Evolutionary conservation across 2,329 filamentous ascomycete genomes (phyloP).

Genomic region (Paecilomyces dactylethromorphus): DNA sequence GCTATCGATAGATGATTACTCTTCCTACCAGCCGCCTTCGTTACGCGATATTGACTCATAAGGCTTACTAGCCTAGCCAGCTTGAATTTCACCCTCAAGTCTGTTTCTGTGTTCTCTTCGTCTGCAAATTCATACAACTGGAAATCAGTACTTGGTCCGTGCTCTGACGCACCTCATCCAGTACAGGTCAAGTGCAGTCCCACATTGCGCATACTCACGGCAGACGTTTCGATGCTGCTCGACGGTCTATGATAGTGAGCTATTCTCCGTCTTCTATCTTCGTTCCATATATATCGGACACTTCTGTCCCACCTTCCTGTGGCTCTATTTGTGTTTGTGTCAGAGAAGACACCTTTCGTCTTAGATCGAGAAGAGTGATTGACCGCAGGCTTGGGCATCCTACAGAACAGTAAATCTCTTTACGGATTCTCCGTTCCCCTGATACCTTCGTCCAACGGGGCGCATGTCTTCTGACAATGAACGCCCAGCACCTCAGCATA

Average conservation of each 20-base stretch:
- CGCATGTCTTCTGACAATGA: conserved; percentile 40
- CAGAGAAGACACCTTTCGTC: neutral
- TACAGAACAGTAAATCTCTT: neutral
- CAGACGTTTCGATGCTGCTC: neutral
- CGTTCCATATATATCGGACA: neutral
- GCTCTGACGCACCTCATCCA: neutral
- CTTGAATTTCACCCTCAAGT: neutral
- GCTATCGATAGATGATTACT: neutral
- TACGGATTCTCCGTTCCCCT: conserved; percentile 1
- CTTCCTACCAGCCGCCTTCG: neutral
- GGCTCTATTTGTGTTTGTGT: neutral
- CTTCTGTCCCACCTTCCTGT: neutral
- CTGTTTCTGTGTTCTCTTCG: neutral
- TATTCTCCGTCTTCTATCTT: neutral
- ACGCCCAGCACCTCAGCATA: conserved; percentile 26
- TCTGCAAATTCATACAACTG: neutral
- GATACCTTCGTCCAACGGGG: conserved; percentile 9
- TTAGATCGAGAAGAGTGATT: neutral
- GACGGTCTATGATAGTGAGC: neutral
- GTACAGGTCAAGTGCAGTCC: neutral
- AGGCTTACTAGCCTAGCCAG: neutral
- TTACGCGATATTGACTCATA: neutral
- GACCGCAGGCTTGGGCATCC: neutral
- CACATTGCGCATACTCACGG: neutral
- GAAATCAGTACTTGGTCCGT: neutral